Conservation (phyloP, 768 basidiomycete species). For the Clavulina sp. region DNA sequence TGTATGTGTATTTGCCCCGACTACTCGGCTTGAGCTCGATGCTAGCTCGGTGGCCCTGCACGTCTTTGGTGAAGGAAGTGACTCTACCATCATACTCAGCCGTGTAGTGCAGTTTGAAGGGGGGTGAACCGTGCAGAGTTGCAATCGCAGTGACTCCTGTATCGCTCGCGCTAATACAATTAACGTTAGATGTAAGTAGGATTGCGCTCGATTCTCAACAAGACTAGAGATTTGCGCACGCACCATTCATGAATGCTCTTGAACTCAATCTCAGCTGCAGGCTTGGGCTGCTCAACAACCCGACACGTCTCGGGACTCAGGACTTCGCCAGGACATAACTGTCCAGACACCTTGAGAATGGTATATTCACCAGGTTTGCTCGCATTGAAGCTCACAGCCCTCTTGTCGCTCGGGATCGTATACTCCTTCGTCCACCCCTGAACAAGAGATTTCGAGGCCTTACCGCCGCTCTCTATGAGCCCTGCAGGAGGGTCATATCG, state of each 20-base stretch:
- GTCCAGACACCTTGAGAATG: conserved; percentile 48
- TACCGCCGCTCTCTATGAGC: not conserved
- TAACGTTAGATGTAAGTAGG: conserved; percentile 1
- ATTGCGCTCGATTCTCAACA: not conserved
- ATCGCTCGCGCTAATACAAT: conserved; percentile 55
- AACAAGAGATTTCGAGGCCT: not conserved
- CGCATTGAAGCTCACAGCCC: conserved; percentile 32
- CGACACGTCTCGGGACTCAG: conserved; percentile 65
- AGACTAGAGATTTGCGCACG: no score
- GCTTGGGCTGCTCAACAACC: conserved; percentile 57
- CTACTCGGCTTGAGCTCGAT: conserved; percentile 71
- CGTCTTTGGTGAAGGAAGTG: not conserved
- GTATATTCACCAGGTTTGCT: conserved; percentile 61
- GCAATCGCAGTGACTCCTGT: conserved; percentile 80
- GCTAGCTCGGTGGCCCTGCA: conserved; percentile 34
- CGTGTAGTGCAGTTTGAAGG: conserved; percentile 70
- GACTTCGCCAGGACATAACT: conserved; percentile 69
- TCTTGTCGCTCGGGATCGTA: conserved; percentile 28
- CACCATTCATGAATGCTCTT: conserved; percentile 84
- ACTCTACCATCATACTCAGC: conserved; percentile 36
- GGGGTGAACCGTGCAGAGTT: conserved; percentile 73
- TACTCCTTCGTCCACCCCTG: conserved; percentile 41
- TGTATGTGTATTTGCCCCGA: conserved; percentile 79
- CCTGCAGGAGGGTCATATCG: conserved; percentile 36
- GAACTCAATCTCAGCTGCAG: conserved; percentile 76